phyloP scores from a whole-genome alignment of 163 green algal species.

The Volvox carteri region DNA sequence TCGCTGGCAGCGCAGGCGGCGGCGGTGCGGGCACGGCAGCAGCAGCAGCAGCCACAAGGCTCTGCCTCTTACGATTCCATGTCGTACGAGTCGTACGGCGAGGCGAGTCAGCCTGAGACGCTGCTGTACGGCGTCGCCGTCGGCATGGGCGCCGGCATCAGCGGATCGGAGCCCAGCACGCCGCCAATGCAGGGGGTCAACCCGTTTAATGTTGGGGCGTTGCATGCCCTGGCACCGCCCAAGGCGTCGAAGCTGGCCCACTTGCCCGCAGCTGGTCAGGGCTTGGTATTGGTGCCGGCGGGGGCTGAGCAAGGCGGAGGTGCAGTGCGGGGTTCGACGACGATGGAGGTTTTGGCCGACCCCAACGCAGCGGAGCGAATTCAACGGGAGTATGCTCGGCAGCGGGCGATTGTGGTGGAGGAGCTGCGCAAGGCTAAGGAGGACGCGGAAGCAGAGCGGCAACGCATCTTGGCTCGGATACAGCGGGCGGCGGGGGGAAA shows the following conservation, averaged over 20 bases:
- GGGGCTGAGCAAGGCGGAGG: not conserved
- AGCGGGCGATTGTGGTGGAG: conserved; percentile 65
- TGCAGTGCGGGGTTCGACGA: not conserved
- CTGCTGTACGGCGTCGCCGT: not conserved
- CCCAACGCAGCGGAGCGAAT: conserved; percentile 49
- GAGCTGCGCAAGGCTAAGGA: conserved; percentile 72
- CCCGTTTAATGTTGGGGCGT: conserved; percentile 50
- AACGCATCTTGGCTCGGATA: conserved; percentile 70
- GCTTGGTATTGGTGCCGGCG: not conserved
- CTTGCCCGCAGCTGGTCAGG: not conserved
- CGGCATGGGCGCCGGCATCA: not conserved
- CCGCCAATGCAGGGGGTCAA: conserved; percentile 8
- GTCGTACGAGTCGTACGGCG: conserved; percentile 23
- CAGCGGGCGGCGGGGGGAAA: conserved; percentile 56
- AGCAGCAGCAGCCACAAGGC: not conserved
- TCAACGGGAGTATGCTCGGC: conserved; percentile 68
- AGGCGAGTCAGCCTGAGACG: not conserved
- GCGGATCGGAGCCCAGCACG: not conserved
- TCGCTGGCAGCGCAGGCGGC: conserved; percentile 9
- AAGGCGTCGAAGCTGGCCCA: not conserved
- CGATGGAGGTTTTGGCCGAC: conserved; percentile 4
- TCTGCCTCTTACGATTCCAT: not conserved
- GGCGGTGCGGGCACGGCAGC: not conserved
- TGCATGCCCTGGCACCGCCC: conserved; percentile 32
- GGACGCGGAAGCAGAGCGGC: conserved; percentile 71